A percentile compares a stretch with the other conserved stretches of the same genome.
Evolutionary conservation across 164 flowering plant genomes (phyloP).

Genomic region (Vitis labrusca): DNA sequence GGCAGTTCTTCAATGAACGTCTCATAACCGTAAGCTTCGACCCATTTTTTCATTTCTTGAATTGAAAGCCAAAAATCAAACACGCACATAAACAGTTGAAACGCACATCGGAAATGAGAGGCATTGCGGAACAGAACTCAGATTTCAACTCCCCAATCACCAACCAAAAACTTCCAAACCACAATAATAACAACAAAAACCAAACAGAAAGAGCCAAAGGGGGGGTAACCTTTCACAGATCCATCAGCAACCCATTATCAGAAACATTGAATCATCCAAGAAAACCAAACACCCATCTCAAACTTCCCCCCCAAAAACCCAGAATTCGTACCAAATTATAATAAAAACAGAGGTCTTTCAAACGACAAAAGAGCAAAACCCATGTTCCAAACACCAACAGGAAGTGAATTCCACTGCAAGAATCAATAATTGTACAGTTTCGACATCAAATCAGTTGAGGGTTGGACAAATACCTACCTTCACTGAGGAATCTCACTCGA

Average conservation of each 20-base stretch:
- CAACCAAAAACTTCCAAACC: background rate
- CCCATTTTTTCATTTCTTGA: too few relatives aligned
- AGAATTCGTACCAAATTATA: too few relatives aligned
- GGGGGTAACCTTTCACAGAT: background rate
- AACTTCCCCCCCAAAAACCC: background rate
- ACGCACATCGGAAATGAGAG: background rate
- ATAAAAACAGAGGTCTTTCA: too few relatives aligned
- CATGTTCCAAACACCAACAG: background rate
- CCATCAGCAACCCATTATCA: constrained; percentile 13
- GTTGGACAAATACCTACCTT: too few relatives aligned
- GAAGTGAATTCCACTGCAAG: too few relatives aligned
- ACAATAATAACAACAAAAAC: background rate
- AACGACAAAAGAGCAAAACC: background rate
- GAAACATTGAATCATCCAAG: background rate
- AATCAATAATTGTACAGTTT: too few relatives aligned
- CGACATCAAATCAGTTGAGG: too few relatives aligned
- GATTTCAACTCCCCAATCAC: background rate
- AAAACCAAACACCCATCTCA: background rate
- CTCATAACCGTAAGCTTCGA: too few relatives aligned
- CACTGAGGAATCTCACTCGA: too few relatives aligned
- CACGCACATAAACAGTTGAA: background rate
- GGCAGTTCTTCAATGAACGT: too few relatives aligned
- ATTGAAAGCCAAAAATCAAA: background rate
- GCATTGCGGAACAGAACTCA: background rate
- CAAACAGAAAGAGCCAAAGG: background rate